Conservation (phyloP, 2,329 filamentous ascomycete species). For the Fusarium tjaetaba region DNA sequence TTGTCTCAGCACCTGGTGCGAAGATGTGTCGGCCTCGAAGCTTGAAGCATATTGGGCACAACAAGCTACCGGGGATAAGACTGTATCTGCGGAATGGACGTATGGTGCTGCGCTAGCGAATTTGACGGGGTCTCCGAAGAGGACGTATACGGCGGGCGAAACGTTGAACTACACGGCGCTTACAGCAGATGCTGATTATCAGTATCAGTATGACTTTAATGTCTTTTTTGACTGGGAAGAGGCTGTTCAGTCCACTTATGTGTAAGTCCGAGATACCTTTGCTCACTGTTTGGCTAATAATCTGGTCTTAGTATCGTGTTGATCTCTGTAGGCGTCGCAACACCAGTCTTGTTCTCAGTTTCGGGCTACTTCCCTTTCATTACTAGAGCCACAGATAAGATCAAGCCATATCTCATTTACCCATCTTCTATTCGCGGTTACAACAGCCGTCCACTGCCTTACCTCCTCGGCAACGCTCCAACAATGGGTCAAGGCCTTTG, state of each 20-base stretch:
- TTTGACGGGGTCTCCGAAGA: neutral
- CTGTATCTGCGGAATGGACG: neutral
- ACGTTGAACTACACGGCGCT: neutral
- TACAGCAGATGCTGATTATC: neutral
- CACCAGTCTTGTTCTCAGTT: accelerated
- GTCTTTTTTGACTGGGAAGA: neutral
- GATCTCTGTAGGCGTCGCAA: neutral
- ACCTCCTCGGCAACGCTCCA: accelerated
- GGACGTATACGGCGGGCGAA: accelerated
- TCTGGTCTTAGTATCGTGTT: neutral
- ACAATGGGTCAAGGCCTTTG: accelerated
- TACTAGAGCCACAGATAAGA: neutral
- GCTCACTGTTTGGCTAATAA: neutral
- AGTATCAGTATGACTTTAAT: neutral
- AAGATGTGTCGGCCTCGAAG: accelerated
- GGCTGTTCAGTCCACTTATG: neutral
- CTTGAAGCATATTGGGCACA: neutral
- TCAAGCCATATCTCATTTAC: neutral
- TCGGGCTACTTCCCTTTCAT: accelerated
- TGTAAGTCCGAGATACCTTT: neutral
- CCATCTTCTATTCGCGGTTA: neutral
- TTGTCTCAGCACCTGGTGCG: neutral
- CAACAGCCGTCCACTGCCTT: accelerated
- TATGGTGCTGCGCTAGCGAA: neutral
- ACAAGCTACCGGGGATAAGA: neutral